Evolutionary conservation across 2,329 filamentous ascomycete species (phyloP).

Genomic region (Atkinsonella texensis): DNA sequence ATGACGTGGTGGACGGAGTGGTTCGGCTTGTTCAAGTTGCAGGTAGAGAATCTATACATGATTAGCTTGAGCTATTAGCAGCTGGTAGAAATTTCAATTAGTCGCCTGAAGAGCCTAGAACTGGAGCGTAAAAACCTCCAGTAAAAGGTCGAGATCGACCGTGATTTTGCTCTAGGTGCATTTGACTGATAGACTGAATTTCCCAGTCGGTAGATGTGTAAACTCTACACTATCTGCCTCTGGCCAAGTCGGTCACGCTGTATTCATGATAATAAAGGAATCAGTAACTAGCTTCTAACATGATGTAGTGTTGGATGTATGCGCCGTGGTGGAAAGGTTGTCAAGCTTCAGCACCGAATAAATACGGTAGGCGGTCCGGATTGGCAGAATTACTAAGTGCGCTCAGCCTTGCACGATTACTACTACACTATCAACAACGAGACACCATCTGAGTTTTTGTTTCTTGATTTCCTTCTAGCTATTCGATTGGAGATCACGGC

Average conservation of each 20-base stretch:
- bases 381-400: constrained; percentile 28
- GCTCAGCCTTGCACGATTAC: neutral
- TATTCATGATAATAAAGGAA: constrained; percentile 40
- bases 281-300: neutral
- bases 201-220: constrained; percentile 71
- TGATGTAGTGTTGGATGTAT: neutral
- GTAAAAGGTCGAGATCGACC: constrained; percentile 90
- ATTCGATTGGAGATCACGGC: no score
- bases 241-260: constrained; percentile 72
- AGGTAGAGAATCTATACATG: constrained; percentile 68
- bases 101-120: constrained; percentile 81
- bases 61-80: neutral
- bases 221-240: constrained; percentile 83
- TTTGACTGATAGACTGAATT: constrained; percentile 81
- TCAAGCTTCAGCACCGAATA: constrained; percentile 11
- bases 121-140: constrained; percentile 84
- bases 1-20: constrained; percentile 92
- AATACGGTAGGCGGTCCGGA: constrained; percentile 33
- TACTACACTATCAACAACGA: neutral
- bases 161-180: constrained; percentile 86
- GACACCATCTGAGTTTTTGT: no score
- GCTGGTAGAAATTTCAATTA: constrained; percentile 13
- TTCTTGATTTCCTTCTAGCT: no score
- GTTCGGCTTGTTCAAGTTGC: constrained; percentile 66
- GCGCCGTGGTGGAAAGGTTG: neutral